Conservation (phyloP, 768 basidiomycete species). For the Tricholoma hemisulphureum region DNA sequence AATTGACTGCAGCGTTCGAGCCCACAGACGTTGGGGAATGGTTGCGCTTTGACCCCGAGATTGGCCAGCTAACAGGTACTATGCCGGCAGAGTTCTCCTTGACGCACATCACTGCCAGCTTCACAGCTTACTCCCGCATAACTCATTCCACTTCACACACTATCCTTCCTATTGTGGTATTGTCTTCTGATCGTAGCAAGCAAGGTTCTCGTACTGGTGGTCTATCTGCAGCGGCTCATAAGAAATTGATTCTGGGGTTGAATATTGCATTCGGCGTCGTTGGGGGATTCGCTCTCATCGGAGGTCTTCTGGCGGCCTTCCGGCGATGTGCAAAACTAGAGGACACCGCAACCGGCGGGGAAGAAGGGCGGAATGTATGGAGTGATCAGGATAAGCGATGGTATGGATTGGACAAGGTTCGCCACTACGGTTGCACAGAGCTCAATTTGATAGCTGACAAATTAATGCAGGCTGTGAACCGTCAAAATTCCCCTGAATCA, state of each 20-base stretch:
- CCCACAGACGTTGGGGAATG: conserved; percentile 49
- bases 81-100: conserved; percentile 47
- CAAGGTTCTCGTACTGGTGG: conserved; percentile 34
- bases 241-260: conserved; percentile 54
- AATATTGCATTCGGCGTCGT: conserved; percentile 61
- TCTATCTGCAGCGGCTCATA: conserved; percentile 43
- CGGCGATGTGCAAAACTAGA: conserved; percentile 56
- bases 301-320: conserved; percentile 52
- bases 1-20: conserved; percentile 53
- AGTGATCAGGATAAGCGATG: conserved; percentile 66
- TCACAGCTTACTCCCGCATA: conserved; percentile 63
- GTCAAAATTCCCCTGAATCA: conserved; percentile 14
- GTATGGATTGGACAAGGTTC: conserved; percentile 53
- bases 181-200: conserved; percentile 37
- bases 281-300: conserved; percentile 57
- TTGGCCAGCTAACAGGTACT: conserved; percentile 51
- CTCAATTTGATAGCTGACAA: conserved; percentile 21
- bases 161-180: conserved; percentile 49
- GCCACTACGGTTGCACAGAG: conserved; percentile 13
- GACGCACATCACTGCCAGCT: conserved; percentile 49
- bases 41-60: conserved; percentile 50
- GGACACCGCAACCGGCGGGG: conserved; percentile 59
- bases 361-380: conserved; percentile 57
- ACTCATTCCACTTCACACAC: conserved; percentile 75
- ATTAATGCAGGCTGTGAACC: conserved; percentile 8